Conservation (phyloP, 2,329 filamentous ascomycete genomes). For the Penicillium sp. region DNA sequence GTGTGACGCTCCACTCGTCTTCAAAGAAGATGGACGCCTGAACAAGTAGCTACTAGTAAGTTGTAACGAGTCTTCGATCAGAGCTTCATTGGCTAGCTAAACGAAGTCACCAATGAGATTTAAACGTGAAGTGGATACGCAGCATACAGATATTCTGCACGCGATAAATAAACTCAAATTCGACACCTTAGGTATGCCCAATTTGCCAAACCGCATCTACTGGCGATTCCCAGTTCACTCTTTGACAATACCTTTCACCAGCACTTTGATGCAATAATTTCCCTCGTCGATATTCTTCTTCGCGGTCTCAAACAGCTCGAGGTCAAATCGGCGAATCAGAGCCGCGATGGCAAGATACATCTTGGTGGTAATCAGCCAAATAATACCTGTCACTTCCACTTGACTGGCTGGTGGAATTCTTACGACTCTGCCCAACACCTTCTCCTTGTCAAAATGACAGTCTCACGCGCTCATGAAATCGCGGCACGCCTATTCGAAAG, state of each 20-base stretch:
- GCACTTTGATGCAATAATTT: constrained; percentile 5
- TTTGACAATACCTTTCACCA: constrained; percentile 6
- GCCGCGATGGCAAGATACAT: constrained; percentile 19
- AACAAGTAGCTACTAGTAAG: neutral
- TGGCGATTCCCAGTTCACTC: neutral
- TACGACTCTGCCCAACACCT: constrained; percentile 8
- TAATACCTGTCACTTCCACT: no score
- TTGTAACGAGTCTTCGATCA: neutral
- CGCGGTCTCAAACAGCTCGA: constrained; percentile 17
- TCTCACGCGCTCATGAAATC: constrained; percentile 1
- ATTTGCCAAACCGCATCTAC: no score
- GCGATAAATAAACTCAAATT: neutral
- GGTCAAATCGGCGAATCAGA: constrained; percentile 17
- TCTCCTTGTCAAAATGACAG: constrained; percentile 6
- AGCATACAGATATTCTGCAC: neutral
- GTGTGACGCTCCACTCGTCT: neutral
- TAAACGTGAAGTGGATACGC: neutral
- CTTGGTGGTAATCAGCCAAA: no score
- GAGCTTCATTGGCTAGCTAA: neutral
- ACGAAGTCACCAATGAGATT: neutral
- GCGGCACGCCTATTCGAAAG: constrained; percentile 1
- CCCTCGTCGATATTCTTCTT: constrained; percentile 16
- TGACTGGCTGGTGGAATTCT: no score
- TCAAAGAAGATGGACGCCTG: neutral
- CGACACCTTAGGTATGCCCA: neutral